Evolutionary conservation across 768 basidiomycete species (phyloP), one percentile per base, ranked within the genome.

Genomic region (Paxillus ammoniavirescens): DNA sequence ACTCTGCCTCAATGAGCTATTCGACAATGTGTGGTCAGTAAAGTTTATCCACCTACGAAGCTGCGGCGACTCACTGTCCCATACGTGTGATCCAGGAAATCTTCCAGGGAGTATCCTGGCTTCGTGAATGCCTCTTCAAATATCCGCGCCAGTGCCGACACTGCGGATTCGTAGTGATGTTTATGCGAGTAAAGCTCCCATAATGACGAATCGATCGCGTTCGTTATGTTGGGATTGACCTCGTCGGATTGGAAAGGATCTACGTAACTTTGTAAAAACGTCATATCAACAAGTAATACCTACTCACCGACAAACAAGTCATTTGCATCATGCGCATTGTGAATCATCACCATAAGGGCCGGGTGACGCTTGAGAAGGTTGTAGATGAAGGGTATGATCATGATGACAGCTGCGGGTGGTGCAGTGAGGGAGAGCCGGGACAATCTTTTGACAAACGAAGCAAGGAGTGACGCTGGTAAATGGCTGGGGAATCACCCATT

Each of bases 111-210:
- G 70, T 94, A 98, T 35, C 77, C 78, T 15, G 87, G 91, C 65
- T 96, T 98, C n/a, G 93, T 98, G 72, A 99, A 97, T 5, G 89
- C 87, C 65, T 95, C 93, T 12, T 79, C 78, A 61, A 97, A 91
- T 50, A 99, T 86, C 64, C 87, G 87, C 28, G 84, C 85, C 43
- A 98, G 69, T 0, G 91, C 91, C n/a, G 91, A 84, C n/a, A 96
- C 88, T 1, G 84, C 81, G 1, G 89, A 74, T 56, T 94, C 86
- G 65, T 98, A 98, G 70, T 99, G 96, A 21, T 76, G 70, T 54
- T 80, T 76, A 55, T 95, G 87, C 0, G 89, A 80, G 50, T 83
- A 73, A 35, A 99, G 79, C 72, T 99, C 96, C 97, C 97, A 98
- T 13, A 97, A 70, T 8, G 93, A 95, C 42, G 91, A 93, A 42